Evolutionary conservation across 2,329 filamentous ascomycete species (phyloP), one percentile per base, ranked within the genome.

Genomic region (Ustulina deusta): DNA sequence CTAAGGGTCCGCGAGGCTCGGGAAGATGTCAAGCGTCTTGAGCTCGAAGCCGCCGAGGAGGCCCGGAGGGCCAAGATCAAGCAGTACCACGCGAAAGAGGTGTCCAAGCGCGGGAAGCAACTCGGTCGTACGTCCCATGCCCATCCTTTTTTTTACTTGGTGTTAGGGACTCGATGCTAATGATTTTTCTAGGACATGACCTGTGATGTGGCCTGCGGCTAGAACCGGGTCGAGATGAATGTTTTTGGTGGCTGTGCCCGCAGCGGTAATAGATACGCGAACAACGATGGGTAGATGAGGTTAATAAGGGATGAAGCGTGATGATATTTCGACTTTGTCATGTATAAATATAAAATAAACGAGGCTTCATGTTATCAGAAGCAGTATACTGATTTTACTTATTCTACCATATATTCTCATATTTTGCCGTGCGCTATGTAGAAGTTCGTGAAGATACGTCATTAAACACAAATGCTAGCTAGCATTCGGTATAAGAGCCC

Each of bases 71-170:
- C 90, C 1, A 90, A 88, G 84, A 86, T 91, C 59, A 92, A 92
- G 85, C 85, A 90, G 79, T 83, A 84, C 60, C 87, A 91, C 74
- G 90, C 89, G 0, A 84, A 83, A 72, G 86, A 88, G 74, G 85
- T 92, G 34, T 89, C 87, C 6, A 91, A 90, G 86, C 83, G 89
- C 60, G 89, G 88, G n/a, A 89, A 89, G 78, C 84, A 86, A n/a
- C 85, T 92, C 66, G 90, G 90, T 63, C 87, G 89, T 91, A 83
- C 81, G 87, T 88, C 13, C 34, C 17, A 66, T 55, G 9, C 42
- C 46, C n/a, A 27, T 29, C 38, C 17, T 25, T 6, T 46, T 36
- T 25, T 42, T 56, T 32, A 38, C 9, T 46, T 27, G 34, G 10
- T 7, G 40, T 9, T 48, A 17, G 25, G 10, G 42, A 27, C 15